Percentiles rank a stretch among this genome's conserved stretches.
These are phyloP conservation scores for Tylopilus sp. DNA, from an alignment of 1,284 basidiomycete species.

Conservation along the genomic window DNA sequence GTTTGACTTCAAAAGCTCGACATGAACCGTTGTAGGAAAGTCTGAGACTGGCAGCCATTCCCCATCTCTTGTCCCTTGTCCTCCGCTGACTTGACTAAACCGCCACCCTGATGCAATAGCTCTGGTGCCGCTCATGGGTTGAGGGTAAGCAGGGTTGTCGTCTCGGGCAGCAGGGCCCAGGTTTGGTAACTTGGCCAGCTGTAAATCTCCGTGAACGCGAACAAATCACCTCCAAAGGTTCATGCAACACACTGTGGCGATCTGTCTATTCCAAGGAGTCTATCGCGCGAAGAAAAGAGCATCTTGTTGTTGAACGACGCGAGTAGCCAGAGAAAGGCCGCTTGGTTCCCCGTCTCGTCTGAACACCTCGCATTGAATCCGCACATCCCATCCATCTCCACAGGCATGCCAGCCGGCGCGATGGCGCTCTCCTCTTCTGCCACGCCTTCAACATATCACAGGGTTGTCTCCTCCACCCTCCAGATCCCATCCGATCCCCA, in stretches of 20 bases:
- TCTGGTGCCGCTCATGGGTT: slow-evolving; percentile 29
- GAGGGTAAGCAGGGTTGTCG: background rate
- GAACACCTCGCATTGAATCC: background rate
- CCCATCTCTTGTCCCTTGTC: slow-evolving; percentile 51
- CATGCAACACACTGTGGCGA: background rate
- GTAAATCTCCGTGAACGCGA: slow-evolving; percentile 3
- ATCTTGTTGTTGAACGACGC: background rate
- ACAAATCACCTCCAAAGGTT: background rate
- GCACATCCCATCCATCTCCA: slow-evolving; percentile 4
- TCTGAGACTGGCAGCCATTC: slow-evolving; percentile 63
- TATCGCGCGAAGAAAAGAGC: background rate
- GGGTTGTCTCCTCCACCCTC: slow-evolving; percentile 56
- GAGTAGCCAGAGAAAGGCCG: background rate
- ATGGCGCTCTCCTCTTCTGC: slow-evolving; percentile 34
- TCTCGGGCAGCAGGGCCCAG: background rate
- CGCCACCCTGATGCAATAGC: slow-evolving; percentile 48
- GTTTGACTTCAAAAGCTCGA: slow-evolving; percentile 69
- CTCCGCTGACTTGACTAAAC: slow-evolving; percentile 66
- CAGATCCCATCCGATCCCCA: slow-evolving; percentile 48
- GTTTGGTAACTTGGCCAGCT: background rate
- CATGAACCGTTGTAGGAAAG: slow-evolving; percentile 82
- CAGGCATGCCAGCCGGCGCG: slow-evolving; percentile 36
- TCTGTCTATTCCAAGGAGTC: background rate
- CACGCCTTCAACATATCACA: slow-evolving; percentile 58
- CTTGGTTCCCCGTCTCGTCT: no score